Evolutionary conservation across 1,284 basidiomycete species (phyloP).

Genomic region (Porogramme epimiltina): DNA sequence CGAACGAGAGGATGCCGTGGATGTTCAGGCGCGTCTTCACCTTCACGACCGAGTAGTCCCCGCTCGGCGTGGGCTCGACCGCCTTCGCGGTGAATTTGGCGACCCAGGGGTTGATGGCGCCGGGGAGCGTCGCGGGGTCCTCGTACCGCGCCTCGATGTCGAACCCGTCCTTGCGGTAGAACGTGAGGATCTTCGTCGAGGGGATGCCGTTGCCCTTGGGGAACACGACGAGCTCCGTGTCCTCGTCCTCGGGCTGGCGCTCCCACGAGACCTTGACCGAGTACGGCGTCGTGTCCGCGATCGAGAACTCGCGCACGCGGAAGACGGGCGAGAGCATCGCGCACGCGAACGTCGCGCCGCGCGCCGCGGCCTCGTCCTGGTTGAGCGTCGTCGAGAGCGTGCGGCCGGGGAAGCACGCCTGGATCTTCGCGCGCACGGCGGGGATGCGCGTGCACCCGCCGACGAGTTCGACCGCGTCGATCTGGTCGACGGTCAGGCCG

Average conservation of each 20-base stretch:
- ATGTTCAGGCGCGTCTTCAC: slow-evolving; percentile 86
- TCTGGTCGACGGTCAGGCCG: slow-evolving; percentile 58
- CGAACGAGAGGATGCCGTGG: slow-evolving; percentile 86
- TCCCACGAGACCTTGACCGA: slow-evolving; percentile 90
- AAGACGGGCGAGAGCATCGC: slow-evolving; percentile 95
- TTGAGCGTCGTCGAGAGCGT: slow-evolving; percentile 86
- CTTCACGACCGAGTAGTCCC: slow-evolving; percentile 81
- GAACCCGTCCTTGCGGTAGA: slow-evolving; percentile 87
- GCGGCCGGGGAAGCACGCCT: slow-evolving; percentile 67
- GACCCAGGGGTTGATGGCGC: slow-evolving; percentile 82
- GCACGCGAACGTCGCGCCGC: slow-evolving; percentile 92
- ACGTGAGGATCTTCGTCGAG: slow-evolving; percentile 93
- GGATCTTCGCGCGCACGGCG: slow-evolving; percentile 68
- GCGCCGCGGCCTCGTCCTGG: slow-evolving; percentile 93
- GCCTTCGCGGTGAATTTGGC: slow-evolving; percentile 80
- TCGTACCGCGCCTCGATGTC: slow-evolving; percentile 85
- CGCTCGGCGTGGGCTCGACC: slow-evolving; percentile 67
- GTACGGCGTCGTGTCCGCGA: slow-evolving; percentile 84
- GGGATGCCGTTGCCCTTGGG: slow-evolving; percentile 81
- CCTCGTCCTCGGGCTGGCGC: slow-evolving; percentile 74
- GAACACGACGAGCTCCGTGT: slow-evolving; percentile 88
- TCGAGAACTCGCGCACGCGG: slow-evolving; percentile 90
- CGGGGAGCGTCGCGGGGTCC: slow-evolving; percentile 70
- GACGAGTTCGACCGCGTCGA: slow-evolving; percentile 70
- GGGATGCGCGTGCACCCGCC: slow-evolving; percentile 72